Conservation (phyloP, 108 stramenopile genomes). For the Schizochytrium sp. region DNA sequence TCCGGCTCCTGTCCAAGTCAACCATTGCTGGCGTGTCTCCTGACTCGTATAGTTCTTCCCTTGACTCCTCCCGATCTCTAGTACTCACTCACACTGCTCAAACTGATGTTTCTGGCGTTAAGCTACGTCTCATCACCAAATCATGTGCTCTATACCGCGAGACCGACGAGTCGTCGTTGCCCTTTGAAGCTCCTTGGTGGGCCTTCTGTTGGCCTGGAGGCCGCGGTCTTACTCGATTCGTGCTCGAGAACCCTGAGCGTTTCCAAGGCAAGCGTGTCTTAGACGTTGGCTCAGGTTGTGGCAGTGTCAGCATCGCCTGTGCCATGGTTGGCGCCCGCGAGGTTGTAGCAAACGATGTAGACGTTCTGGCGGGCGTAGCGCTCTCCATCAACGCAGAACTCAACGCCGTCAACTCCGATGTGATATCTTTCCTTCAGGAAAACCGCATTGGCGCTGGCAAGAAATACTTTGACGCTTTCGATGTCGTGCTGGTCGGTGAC, state of each 20-base stretch:
- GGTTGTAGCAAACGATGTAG: slow-evolving; percentile 48
- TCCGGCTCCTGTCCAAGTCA: too few species aligned
- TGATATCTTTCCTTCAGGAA: neutral
- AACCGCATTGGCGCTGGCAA: slow-evolving; percentile 58
- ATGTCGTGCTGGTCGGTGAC: slow-evolving; percentile 33
- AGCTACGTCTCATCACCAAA: neutral
- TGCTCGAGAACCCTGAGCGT: neutral
- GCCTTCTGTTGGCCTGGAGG: slow-evolving; percentile 58
- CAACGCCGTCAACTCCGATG: neutral
- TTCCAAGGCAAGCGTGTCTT: neutral
- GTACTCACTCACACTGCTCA: neutral
- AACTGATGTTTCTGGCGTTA: neutral
- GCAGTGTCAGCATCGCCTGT: slow-evolving; percentile 44
- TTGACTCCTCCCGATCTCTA: neutral
- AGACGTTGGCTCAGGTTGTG: slow-evolving; percentile 43
- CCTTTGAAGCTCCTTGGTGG: slow-evolving; percentile 46
- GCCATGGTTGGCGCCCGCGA: slow-evolving; percentile 8
- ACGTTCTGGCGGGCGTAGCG: slow-evolving; percentile 3
- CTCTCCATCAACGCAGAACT: neutral
- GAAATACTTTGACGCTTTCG: slow-evolving; percentile 15
- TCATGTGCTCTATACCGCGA: neutral
- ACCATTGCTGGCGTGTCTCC: too few species aligned
- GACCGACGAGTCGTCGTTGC: slow-evolving; percentile 16
- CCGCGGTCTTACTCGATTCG: slow-evolving; percentile 2
- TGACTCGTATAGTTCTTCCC: too few species aligned